Evolutionary conservation across 2,329 filamentous ascomycete genomes (phyloP), one percentile per base, ranked within the genome.

Genomic region (Diaporthe ilicicola): DNA sequence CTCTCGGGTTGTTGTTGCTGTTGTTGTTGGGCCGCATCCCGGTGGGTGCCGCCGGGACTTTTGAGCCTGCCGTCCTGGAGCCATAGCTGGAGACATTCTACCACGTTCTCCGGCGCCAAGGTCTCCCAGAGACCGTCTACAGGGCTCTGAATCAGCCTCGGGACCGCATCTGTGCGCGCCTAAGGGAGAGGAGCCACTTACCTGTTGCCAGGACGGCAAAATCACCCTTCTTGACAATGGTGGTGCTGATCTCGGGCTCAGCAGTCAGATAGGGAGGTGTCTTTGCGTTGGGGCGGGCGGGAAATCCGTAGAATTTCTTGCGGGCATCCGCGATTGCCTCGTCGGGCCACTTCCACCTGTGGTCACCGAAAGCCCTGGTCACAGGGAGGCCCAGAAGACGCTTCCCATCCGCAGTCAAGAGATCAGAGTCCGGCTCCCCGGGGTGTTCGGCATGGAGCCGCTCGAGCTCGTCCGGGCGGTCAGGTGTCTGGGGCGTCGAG

Each of bases 181-280:
- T 12, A 7, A 7, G 29, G 29, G 2, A 8, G n/a, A 13, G 3
- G n/a, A 13, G 3, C 12, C n/a, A 24, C 44, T 50, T 37, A 64
- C 59, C 59, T 0, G 86, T 88, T 0, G 90, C 91, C 74, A 93
- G 82, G 72, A 93, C 90, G 65, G 92, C 78, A 75, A 93, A 93
- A 27, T 82, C 81, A 0, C 80, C 80, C 0, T 82, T 79, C 6
- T 86, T 79, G 7, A 93, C 80, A 39, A 81, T 79, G 0, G 85
- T 88, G 4, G 87, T 89, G 2, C 86, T 90, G 32, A 93, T 82
- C 39, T 90, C 89, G 0, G 91, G 91, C 75, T 90, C 86, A 0
- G 91, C 91, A 0, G 89, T 92, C 74, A 93, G 79, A 78, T 93
- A 93, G 0, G 92, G 91, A 3, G 90, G 91, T 0, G 89, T 88